These are phyloP conservation scores for Xylariaceae sp. DNA, from an alignment of 2,329 filamentous ascomycete genomes.

Conservation along the genomic window DNA sequence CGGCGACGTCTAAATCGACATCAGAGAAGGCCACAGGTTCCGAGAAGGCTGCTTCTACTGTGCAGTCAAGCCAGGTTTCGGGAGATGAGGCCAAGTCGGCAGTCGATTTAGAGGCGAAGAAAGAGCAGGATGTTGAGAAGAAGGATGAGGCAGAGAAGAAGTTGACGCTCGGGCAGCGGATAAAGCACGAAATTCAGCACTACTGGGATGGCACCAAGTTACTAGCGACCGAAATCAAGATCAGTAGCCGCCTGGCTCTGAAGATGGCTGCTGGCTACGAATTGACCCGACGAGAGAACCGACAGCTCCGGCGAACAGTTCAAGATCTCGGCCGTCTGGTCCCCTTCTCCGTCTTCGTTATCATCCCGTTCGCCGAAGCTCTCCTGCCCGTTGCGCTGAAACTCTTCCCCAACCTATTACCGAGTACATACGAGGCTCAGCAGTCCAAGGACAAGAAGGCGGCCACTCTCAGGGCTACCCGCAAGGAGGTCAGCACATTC, in stretches of 20 bases:
- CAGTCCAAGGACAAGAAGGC: slow-evolving; percentile 88
- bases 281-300: slow-evolving; percentile 84
- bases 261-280: slow-evolving; percentile 99
- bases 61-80: slow-evolving; percentile 27
- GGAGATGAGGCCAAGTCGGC: slow-evolving; percentile 42
- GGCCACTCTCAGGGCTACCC: slow-evolving; percentile 70
- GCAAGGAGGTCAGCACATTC: slow-evolving; percentile 91
- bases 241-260: slow-evolving; percentile 82
- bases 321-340: slow-evolving; percentile 89
- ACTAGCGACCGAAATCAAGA: slow-evolving; percentile 83
- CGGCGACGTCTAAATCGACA: slow-evolving; percentile 33
- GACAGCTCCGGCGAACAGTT: slow-evolving; percentile 87
- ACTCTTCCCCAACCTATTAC: slow-evolving; percentile 94
- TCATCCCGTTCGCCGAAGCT: slow-evolving; percentile 92
- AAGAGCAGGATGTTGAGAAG: slow-evolving; percentile 56
- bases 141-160: slow-evolving; percentile 71
- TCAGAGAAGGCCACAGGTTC: slow-evolving; percentile 32
- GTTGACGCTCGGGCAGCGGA: slow-evolving; percentile 80
- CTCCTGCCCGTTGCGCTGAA: slow-evolving; percentile 86
- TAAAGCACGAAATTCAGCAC: slow-evolving; percentile 89
- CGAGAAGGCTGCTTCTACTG: slow-evolving; percentile 20
- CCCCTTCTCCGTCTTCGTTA: slow-evolving; percentile 94
- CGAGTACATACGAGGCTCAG: slow-evolving; percentile 92
- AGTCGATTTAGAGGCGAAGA: slow-evolving; percentile 58
- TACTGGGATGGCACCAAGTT: slow-evolving; percentile 99